Percentiles rank a stretch among this genome's conserved stretches.
phyloP scores from a whole-genome alignment of 2,329 filamentous ascomycete species.

The Erysiphe neolycopersici region DNA sequence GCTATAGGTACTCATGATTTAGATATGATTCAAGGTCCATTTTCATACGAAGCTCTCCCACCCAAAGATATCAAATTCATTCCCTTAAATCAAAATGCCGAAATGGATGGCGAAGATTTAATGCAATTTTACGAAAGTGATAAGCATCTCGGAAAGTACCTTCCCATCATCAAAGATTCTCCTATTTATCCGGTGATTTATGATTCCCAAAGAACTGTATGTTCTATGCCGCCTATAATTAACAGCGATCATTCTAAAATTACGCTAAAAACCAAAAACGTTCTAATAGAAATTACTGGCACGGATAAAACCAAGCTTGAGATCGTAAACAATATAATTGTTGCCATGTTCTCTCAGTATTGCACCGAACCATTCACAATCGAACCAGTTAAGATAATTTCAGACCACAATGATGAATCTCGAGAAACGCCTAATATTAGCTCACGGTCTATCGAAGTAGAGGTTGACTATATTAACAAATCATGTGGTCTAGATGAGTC shows the following conservation, averaged over 20 bases:
- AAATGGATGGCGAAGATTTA: conserved; percentile 66
- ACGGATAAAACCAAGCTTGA: conserved; percentile 91
- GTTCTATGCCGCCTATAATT: conserved; percentile 91
- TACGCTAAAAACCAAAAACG: conserved; percentile 64
- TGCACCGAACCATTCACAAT: conserved; percentile 72
- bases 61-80: conserved; percentile 82
- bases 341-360: conserved; percentile 92
- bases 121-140: conserved; percentile 94
- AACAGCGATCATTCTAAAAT: conserved; percentile 97
- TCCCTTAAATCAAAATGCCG: conserved; percentile 72
- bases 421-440: conserved; percentile 57
- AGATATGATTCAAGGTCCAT: conserved; percentile 77
- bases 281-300: conserved; percentile 93
- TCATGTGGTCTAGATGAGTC: conserved; percentile 64
- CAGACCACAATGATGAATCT: conserved; percentile 66
- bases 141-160: conserved; percentile 66
- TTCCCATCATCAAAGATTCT: conserved; percentile 84
- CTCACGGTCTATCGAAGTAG: conserved; percentile 52
- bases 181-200: conserved; percentile 91
- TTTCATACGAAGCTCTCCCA: conserved; percentile 79
- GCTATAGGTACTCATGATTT: conserved; percentile 93
- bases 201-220: conserved; percentile 63
- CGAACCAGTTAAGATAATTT: conserved; percentile 79
- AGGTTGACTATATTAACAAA: conserved; percentile 79
- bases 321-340: conserved; percentile 83